These are phyloP conservation scores for Isabelozyma heimii DNA, from an alignment of 805 yeast genomes.

Conservation along the genomic window DNA sequence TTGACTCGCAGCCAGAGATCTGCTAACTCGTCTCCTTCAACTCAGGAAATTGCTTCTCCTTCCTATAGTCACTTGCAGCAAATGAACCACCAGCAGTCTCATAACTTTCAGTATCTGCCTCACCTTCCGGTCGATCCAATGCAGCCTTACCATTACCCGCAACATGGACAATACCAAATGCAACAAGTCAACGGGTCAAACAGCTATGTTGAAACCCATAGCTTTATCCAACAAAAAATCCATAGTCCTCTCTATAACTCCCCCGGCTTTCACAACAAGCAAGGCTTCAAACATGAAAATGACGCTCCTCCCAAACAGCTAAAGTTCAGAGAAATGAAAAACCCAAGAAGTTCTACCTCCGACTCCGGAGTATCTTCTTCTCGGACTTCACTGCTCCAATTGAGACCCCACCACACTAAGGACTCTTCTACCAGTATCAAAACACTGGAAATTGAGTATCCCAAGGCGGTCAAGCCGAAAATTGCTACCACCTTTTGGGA, in stretches of 20 bases:
- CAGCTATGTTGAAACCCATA: background rate
- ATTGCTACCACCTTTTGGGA: slow-evolving; percentile 38
- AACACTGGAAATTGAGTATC: slow-evolving; percentile 3
- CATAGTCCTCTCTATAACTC: background rate
- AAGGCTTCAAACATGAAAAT: background rate
- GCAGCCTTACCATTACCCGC: background rate
- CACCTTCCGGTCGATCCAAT: background rate
- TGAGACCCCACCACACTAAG: background rate
- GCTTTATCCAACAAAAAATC: background rate
- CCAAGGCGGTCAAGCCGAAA: slow-evolving; percentile 25
- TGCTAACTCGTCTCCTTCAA: background rate
- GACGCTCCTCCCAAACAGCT: background rate
- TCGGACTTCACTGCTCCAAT: background rate
- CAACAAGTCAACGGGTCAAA: background rate
- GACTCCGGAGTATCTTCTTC: background rate
- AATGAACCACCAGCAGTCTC: background rate
- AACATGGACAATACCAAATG: slow-evolving; percentile 1
- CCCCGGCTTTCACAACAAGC: background rate
- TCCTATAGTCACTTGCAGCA: background rate
- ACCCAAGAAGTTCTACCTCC: background rate
- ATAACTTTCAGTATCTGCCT: background rate
- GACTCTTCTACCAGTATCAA: background rate
- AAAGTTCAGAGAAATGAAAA: background rate
- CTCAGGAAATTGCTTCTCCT: background rate
- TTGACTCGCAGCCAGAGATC: background rate